Evolutionary conservation across 768 basidiomycete species (phyloP).

Genomic region (Boletales sp.): DNA sequence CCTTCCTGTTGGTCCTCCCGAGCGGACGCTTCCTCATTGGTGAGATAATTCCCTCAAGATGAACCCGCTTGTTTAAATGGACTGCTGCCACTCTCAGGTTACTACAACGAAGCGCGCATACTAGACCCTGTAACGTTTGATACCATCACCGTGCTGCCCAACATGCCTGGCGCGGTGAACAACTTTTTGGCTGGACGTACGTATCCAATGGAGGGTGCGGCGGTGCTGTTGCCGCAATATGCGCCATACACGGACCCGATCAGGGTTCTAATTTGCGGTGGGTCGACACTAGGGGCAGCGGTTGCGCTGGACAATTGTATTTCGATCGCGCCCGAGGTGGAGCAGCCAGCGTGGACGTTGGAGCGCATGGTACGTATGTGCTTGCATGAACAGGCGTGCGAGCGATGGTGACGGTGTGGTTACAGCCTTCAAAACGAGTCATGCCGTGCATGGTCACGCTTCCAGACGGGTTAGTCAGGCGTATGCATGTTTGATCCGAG

Average conservation of each 20-base stretch:
- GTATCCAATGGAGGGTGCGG: slow-evolving; percentile 74
- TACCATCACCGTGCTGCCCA: slow-evolving; percentile 59
- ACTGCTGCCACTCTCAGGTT: slow-evolving; percentile 38
- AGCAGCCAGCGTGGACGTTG: slow-evolving; percentile 60
- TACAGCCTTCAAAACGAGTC: slow-evolving; percentile 66
- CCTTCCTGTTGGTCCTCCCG: slow-evolving; percentile 70
- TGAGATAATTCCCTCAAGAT: slow-evolving; percentile 25
- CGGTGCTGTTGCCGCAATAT: slow-evolving; percentile 63
- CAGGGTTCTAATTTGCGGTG: slow-evolving; percentile 69
- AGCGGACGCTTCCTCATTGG: slow-evolving; percentile 68
- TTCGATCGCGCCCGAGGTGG: slow-evolving; percentile 59
- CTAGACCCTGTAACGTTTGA: slow-evolving; percentile 63
- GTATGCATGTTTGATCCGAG: not conserved
- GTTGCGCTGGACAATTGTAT: slow-evolving; percentile 68
- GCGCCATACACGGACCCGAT: slow-evolving; percentile 74
- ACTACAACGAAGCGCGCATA: slow-evolving; percentile 80
- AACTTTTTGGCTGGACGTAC: slow-evolving; percentile 71
- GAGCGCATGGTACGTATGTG: slow-evolving; percentile 68
- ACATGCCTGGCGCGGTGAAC: slow-evolving; percentile 72
- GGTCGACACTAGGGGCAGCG: slow-evolving; percentile 53
- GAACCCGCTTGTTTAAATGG: not conserved
- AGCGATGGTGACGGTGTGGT: not conserved
- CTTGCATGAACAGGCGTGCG: not conserved
- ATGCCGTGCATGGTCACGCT: slow-evolving; percentile 73
- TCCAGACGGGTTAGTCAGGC: slow-evolving; percentile 36